These are phyloP conservation scores for Chlorella variabilis DNA, from an alignment of 163 green algal species.

Conservation along the genomic window DNA sequence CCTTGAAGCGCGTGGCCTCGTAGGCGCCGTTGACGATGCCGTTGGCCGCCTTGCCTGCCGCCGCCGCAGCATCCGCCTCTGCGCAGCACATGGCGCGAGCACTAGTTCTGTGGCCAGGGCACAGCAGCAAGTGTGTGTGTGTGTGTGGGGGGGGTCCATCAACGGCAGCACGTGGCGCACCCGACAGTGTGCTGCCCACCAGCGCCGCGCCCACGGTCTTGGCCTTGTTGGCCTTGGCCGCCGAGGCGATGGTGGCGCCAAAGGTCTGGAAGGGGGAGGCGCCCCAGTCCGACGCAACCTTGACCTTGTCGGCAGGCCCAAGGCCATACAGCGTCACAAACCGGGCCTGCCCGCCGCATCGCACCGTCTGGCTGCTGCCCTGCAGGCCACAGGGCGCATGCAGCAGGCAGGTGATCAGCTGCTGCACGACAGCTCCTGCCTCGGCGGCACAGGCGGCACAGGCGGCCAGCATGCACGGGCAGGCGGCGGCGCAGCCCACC, in stretches of 20 bases:
- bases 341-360: conserved; percentile 43
- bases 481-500: neutral
- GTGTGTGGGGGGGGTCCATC: too few relatives aligned
- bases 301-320: conserved; percentile 67
- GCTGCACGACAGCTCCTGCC: neutral
- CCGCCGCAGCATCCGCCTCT: conserved; percentile 26
- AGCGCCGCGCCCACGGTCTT: conserved; percentile 60
- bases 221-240: conserved; percentile 74
- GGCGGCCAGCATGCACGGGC: neutral
- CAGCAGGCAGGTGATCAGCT: conserved; percentile 41
- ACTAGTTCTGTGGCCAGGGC: too few relatives aligned
- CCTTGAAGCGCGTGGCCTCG: conserved; percentile 88
- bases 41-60: conserved; percentile 53
- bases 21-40: conserved; percentile 74
- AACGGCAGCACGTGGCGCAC: too few relatives aligned
- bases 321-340: conserved; percentile 82
- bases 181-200: conserved; percentile 12
- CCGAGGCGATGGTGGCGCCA: conserved; percentile 59
- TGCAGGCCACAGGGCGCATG: conserved; percentile 30
- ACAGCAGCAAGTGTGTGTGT: too few relatives aligned
- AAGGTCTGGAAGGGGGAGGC: conserved; percentile 56
- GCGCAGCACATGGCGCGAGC: neutral
- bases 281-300: conserved; percentile 39
- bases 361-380: conserved; percentile 54
- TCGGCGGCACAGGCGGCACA: neutral